A percentile compares a stretch with the other conserved stretches of the same genome.
Conservation (phyloP, 495 filamentous ascomycete species). For the Aspergillus olivimuriae region DNA sequence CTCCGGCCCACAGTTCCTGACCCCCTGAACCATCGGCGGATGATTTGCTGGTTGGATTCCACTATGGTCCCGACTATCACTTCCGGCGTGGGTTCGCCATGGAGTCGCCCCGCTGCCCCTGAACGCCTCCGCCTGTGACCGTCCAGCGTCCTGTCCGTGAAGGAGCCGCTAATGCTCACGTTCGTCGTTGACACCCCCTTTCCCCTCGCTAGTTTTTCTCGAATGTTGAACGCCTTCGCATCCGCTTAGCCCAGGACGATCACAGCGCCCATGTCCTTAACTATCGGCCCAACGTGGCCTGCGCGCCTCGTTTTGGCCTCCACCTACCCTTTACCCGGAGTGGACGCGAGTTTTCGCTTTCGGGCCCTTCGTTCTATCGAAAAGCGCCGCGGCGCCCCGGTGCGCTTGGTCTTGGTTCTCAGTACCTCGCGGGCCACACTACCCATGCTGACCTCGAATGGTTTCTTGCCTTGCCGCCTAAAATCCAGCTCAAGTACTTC, state of each 20-base stretch:
- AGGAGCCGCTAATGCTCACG: constrained; percentile 1
- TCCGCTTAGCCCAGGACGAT: constrained; percentile 26
- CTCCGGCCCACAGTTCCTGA: neutral
- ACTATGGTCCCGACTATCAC: constrained; percentile 21
- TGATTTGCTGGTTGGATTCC: constrained; percentile 14
- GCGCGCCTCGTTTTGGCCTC: constrained; percentile 2
- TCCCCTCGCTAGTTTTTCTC: constrained; percentile 34
- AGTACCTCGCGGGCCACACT: too few relatives aligned
- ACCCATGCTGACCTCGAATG: constrained; percentile 60
- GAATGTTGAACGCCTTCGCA: constrained; percentile 33
- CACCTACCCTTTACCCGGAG: constrained; percentile 8
- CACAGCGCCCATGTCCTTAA: constrained; percentile 18
- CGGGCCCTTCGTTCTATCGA: constrained; percentile 7
- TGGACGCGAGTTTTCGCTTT: constrained; percentile 9
- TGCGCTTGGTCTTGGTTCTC: too few relatives aligned
- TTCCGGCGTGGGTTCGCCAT: constrained; percentile 14
- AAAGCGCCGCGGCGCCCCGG: constrained; percentile 10
- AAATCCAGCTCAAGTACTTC: constrained; percentile 63
- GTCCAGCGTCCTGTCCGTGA: too few relatives aligned
- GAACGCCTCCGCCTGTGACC: too few relatives aligned
- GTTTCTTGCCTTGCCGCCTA: constrained; percentile 64
- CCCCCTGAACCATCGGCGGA: neutral
- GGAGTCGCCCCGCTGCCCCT: too few relatives aligned
- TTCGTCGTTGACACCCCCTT: constrained; percentile 12
- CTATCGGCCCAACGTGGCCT: constrained; percentile 10